phyloP scores from a whole-genome alignment of 1,139 yeast species.

The Saccharomyces hybrid region DNA sequence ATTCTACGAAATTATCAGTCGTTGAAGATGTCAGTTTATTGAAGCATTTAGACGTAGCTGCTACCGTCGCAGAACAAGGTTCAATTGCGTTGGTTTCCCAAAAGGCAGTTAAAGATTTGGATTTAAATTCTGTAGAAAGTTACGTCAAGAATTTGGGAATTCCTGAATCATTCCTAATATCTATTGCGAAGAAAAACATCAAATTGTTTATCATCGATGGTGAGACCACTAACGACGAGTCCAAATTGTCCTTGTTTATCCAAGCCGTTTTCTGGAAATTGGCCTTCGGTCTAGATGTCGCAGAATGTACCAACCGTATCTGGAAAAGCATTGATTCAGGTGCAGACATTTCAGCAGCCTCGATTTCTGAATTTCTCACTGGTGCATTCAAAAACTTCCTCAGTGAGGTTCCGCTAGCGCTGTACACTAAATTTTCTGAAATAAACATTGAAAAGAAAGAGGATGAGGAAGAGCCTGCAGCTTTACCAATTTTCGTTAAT shows the following conservation, averaged over 20 bases:
- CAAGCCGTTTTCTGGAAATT: constrained; percentile 79
- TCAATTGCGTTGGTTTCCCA: constrained; percentile 41
- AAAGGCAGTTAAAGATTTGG: constrained; percentile 18
- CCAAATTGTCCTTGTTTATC: constrained; percentile 60
- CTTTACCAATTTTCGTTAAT: constrained; percentile 44
- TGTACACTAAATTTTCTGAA: constrained; percentile 17
- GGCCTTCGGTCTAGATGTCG: constrained; percentile 36
- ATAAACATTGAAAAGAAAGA: constrained; percentile 27
- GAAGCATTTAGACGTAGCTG: constrained; percentile 50
- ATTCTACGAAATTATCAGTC: constrained; percentile 54
- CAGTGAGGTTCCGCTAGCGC: constrained; percentile 15
- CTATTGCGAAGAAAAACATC: constrained; percentile 48
- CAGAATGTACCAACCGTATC: constrained; percentile 2
- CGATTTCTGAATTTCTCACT: constrained; percentile 18
- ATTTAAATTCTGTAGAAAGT: constrained; percentile 24
- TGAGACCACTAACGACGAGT: constrained; percentile 52
- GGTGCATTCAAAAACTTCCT: constrained; percentile 34
- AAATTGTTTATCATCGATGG: constrained; percentile 51
- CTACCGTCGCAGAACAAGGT: constrained; percentile 52
- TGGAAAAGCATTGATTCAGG: constrained; percentile 1
- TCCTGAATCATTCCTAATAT: constrained; percentile 46
- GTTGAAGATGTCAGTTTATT: constrained; percentile 55
- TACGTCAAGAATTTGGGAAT: constrained; percentile 42
- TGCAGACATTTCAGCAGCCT: background rate
- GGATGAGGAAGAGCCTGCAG: constrained; percentile 13